A percentile compares a stretch with the other conserved stretches of the same genome.
phyloP scores from a whole-genome alignment of 495 filamentous ascomycete species.

The Podospora australis region DNA sequence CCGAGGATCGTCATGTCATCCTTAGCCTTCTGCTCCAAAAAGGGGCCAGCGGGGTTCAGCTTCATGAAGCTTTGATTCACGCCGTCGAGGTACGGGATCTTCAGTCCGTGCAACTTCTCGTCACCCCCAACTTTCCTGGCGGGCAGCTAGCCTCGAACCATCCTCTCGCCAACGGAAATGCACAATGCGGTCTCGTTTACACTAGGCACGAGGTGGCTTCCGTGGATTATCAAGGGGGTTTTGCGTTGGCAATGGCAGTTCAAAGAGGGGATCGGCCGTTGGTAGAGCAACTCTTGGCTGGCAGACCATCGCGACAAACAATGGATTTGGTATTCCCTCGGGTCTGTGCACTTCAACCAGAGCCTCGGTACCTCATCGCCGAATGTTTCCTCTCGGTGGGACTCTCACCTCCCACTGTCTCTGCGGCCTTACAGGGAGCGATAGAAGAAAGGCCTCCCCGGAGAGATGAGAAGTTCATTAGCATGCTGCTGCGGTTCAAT shows the following conservation, averaged over 20 bases:
- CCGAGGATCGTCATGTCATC: conserved; percentile 36
- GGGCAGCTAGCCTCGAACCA: conserved; percentile 16
- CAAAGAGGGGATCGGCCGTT: conserved; percentile 29
- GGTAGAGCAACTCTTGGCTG: conserved; percentile 32
- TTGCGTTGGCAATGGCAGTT: conserved; percentile 37
- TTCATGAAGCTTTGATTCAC: conserved; percentile 37
- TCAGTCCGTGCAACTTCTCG: conserved; percentile 33
- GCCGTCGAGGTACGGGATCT: conserved; percentile 34
- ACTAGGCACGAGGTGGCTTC: conserved; percentile 39
- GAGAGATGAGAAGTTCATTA: conserved; percentile 37
- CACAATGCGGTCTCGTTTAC: conserved; percentile 19
- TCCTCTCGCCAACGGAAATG: conserved; percentile 17
- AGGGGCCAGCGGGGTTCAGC: conserved; percentile 31
- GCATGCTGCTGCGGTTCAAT: conserved; percentile 37
- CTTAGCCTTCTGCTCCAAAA: conserved; percentile 34
- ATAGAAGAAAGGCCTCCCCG: conserved; percentile 36
- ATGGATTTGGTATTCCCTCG: conserved; percentile 35
- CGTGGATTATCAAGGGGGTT: conserved; percentile 37
- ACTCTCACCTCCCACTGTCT: conserved; percentile 26
- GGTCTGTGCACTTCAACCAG: conserved; percentile 22
- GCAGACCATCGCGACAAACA: conserved; percentile 32
- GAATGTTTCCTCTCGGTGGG: conserved; percentile 37
- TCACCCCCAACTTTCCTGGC: conserved; percentile 35
- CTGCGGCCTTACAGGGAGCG: conserved; percentile 35
- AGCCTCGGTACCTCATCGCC: conserved; percentile 33